Percentiles rank a stretch among this genome's conserved stretches.
These are phyloP conservation scores for Mycena epipterygia DNA, from an alignment of 768 basidiomycete species.

Conservation along the genomic window DNA sequence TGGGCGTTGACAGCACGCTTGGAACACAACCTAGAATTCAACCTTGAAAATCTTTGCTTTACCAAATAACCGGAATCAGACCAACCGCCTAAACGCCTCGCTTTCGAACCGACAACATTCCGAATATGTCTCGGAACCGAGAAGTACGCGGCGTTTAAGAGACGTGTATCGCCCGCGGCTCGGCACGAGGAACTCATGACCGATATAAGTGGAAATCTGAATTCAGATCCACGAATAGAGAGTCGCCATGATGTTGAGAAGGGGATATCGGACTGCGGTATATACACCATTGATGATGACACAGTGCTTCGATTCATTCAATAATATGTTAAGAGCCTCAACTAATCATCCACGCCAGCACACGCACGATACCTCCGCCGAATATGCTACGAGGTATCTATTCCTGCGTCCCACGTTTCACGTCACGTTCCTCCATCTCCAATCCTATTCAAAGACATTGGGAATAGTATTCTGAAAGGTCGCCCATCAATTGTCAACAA, in stretches of 20 bases:
- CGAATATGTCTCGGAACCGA: slow-evolving; percentile 19
- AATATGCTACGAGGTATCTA: background rate
- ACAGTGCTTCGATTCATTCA: background rate
- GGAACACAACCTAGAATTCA: no score
- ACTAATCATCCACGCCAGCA: background rate
- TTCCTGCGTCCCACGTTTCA: no score
- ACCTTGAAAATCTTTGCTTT: background rate
- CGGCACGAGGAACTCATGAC: slow-evolving; percentile 1
- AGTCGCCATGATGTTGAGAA: background rate
- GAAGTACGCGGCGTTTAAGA: background rate
- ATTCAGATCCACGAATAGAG: background rate
- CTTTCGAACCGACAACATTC: slow-evolving; percentile 12
- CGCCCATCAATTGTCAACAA: background rate
- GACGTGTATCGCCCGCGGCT: background rate
- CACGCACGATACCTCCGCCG: background rate
- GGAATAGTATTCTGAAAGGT: background rate
- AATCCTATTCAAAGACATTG: slow-evolving; percentile 3
- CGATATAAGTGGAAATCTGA: no score
- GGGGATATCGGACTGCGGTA: no score
- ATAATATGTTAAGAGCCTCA: background rate
- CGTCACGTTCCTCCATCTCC: background rate
- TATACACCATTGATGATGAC: background rate
- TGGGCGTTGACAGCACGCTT: no score
- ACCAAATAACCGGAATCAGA: no score
- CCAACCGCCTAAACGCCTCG: no score